Conservation (phyloP, 164 flowering plant species). For the Liriodendron chinense region DNA sequence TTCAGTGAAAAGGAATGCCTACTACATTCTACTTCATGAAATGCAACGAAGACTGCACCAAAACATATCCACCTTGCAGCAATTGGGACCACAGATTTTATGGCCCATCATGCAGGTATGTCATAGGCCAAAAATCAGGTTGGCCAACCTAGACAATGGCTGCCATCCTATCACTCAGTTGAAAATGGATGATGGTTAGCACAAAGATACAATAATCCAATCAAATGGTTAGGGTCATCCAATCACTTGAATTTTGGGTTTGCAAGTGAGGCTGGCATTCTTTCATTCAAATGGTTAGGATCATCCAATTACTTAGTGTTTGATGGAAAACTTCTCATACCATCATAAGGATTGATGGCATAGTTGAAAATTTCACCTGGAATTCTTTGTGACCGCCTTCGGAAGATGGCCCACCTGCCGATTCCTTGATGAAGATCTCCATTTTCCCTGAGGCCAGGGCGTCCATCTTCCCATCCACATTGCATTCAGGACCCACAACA, state of each 20-base stretch:
- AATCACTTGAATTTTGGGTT: too few species aligned
- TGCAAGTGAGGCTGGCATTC: background rate
- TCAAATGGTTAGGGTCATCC: background rate
- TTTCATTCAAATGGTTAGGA: background rate
- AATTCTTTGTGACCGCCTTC: slow-evolving; percentile 21
- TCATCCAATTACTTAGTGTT: background rate
- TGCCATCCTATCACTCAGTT: too few species aligned
- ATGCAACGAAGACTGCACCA: too few species aligned
- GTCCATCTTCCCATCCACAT: slow-evolving; percentile 13
- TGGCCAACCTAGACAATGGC: background rate
- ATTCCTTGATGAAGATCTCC: background rate
- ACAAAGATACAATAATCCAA: too few species aligned
- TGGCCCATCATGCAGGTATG: background rate
- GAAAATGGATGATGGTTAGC: too few species aligned
- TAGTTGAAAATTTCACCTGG: slow-evolving; percentile 28
- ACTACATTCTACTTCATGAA: too few species aligned
- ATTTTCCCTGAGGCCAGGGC: background rate
- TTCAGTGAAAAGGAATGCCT: background rate
- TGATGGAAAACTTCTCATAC: background rate
- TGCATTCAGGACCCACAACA: background rate
- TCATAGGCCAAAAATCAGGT: background rate
- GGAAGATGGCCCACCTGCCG: slow-evolving; percentile 13
- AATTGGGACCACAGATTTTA: background rate
- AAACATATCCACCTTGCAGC: background rate
- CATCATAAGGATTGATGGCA: background rate